phyloP scores from a whole-genome alignment of 352 stramenopile species.

The Aphanomyces stellatus region DNA sequence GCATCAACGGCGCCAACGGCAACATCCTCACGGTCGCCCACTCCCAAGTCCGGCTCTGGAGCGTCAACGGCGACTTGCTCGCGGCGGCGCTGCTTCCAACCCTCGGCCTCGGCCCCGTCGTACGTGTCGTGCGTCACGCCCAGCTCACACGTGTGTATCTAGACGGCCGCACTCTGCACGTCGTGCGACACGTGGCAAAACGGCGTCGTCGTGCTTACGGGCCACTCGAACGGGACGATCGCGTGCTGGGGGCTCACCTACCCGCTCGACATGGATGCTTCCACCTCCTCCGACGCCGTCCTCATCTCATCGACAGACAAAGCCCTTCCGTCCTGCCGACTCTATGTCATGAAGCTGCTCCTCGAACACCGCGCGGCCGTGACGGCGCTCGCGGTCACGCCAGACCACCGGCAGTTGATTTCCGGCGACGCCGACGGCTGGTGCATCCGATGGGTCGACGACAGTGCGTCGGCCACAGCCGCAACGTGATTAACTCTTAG shows the following conservation, averaged over 20 bases:
- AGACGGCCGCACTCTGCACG: conserved; percentile 56
- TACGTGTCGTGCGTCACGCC: conserved; percentile 22
- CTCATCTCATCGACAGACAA: neutral
- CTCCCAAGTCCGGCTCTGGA: conserved; percentile 57
- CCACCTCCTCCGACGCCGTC: neutral
- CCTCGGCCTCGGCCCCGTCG: conserved; percentile 44
- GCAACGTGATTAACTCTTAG: conserved; percentile 29
- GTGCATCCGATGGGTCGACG: conserved; percentile 75
- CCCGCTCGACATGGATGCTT: conserved; percentile 36
- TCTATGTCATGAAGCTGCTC: conserved; percentile 68
- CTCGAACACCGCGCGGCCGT: conserved; percentile 53
- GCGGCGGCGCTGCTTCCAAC: conserved; percentile 32
- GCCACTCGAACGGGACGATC: conserved; percentile 63
- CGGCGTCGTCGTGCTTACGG: conserved; percentile 55
- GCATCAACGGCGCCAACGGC: conserved; percentile 58
- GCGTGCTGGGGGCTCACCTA: conserved; percentile 59
- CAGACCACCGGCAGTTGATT: conserved; percentile 57
- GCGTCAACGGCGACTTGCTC: conserved; percentile 69
- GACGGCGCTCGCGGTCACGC: conserved; percentile 43
- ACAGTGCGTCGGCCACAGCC: conserved; percentile 56
- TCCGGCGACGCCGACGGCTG: conserved; percentile 55
- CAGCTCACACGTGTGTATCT: neutral
- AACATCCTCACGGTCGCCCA: conserved; percentile 48
- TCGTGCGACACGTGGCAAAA: conserved; percentile 63
- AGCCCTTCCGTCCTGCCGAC: conserved; percentile 45